Evolutionary conservation across 108 stramenopile genomes (phyloP), one percentile per base, ranked within the genome.

Genomic region (Pseudonitzschia delicatissima): DNA sequence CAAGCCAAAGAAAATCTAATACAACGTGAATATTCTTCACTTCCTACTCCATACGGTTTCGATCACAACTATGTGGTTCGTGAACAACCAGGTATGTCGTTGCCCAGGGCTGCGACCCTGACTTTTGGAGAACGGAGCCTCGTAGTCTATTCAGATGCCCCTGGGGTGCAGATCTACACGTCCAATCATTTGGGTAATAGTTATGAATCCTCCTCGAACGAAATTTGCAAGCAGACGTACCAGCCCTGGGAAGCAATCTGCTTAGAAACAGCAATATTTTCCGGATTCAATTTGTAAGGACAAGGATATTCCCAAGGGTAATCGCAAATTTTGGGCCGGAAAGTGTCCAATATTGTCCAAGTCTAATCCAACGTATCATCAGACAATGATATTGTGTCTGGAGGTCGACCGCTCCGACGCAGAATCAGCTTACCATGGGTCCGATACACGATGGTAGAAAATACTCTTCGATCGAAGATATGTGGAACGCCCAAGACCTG

Each of bases 131-230:
- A n/a, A 64, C 33, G 81, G 51, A 32, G 70, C 9, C 58, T 94
- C 34, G 67, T 74, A 3, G 75, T 94, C 9, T 70, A 62, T 20
- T 48, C 95, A 25, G 77, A 74, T 45, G 81, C 91, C 23, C 95
- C 95, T 26, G 95, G 95, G 23, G 80, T 96, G 5, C 95, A 96
- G 61, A 42, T 92, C 7, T 96, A 96, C 69, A 91, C 95, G 17
- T 81, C 82, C 18, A 96, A 96, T 62, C 91, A 79, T 53, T 66
- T 94, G 45, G 69, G 71, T 45, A 77, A 77, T 35, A 55, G 40
- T 20, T 15, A 48, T 6, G 37, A 73, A 47, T 62, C 70, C 53
- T 18, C 32, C 0, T 34, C 63, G 23, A 35, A 36, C 12, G 39
- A 33, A 3, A 37, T 83, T 20, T 81, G 77, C 76, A 87, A 84